These are phyloP conservation scores for Westerdykella aurantiaca DNA, from an alignment of 2,329 filamentous ascomycete species.

Conservation along the genomic window DNA sequence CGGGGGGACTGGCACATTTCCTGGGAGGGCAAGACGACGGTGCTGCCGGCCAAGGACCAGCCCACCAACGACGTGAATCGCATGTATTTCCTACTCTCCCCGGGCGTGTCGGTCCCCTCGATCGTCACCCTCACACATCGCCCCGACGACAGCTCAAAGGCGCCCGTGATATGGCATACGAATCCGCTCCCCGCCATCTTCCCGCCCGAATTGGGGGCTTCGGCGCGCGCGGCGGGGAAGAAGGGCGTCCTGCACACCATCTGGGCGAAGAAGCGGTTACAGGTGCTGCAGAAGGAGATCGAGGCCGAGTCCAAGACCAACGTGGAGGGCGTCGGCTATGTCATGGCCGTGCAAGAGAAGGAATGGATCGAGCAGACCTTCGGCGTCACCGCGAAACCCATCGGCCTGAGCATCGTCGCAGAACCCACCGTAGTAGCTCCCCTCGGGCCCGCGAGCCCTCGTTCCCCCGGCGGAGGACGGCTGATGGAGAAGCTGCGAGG, in stretches of 20 bases:
- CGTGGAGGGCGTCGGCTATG: conserved; percentile 72
- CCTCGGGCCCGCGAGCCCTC: conserved; percentile 56
- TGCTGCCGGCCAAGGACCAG: conserved; percentile 60
- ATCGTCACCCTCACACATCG: conserved; percentile 60
- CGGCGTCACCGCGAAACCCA: conserved; percentile 49
- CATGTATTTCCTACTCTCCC: conserved; percentile 75
- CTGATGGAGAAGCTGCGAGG: conserved; percentile 75
- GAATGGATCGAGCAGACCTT: conserved; percentile 83
- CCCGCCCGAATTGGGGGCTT: conserved; percentile 65
- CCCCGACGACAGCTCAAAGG: conserved; percentile 41
- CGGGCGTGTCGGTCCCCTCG: conserved; percentile 64
- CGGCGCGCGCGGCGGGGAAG: conserved; percentile 60
- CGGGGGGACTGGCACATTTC: conserved; percentile 66
- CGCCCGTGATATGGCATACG: conserved; percentile 51
- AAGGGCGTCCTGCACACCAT: conserved; percentile 83
- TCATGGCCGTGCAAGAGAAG: conserved; percentile 78
- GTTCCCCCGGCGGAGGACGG: conserved; percentile 59
- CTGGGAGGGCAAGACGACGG: conserved; percentile 74
- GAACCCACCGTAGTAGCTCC: conserved; percentile 33
- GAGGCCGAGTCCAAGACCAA: conserved; percentile 66
- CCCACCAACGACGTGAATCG: conserved; percentile 50
- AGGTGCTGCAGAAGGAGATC: conserved; percentile 71
- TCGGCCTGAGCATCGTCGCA: conserved; percentile 35
- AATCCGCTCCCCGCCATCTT: conserved; percentile 86
- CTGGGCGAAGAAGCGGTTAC: conserved; percentile 79